phyloP scores from a whole-genome alignment of 495 filamentous ascomycete genomes.

The Daldinia vernicosa region DNA sequence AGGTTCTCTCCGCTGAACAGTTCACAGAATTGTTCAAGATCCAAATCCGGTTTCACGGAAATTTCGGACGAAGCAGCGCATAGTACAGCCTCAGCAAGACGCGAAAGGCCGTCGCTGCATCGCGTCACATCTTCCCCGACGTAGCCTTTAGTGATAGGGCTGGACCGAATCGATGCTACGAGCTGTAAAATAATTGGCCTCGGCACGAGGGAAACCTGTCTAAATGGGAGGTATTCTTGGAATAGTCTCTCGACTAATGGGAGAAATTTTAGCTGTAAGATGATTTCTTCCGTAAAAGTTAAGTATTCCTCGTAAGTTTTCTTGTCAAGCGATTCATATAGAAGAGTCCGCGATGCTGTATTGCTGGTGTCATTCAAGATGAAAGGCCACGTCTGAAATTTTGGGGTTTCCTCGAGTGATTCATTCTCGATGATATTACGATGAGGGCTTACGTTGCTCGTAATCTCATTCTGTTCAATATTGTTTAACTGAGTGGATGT shows the following conservation, averaged over 20 bases:
- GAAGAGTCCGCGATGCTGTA: background rate
- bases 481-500: background rate
- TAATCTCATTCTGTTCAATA: background rate
- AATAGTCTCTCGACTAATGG: background rate
- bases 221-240: slow-evolving; percentile 7
- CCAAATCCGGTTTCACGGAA: background rate
- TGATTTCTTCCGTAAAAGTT: background rate
- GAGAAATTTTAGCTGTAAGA: background rate
- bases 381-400: background rate
- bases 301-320: background rate
- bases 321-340: background rate
- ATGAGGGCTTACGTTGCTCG: background rate
- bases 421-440: background rate
- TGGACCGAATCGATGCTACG: slow-evolving; percentile 4
- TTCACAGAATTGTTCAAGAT: background rate
- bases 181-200: slow-evolving; percentile 7
- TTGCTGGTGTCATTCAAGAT: background rate
- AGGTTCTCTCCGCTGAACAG: background rate
- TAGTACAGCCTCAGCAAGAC: background rate
- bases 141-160: background rate
- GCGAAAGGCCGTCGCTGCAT: background rate
- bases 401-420: background rate
- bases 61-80: background rate
- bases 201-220: slow-evolving; percentile 7
- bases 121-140: background rate